Conservation (phyloP, 306 rosid genomes). For the Hippophae rhamnoides region DNA sequence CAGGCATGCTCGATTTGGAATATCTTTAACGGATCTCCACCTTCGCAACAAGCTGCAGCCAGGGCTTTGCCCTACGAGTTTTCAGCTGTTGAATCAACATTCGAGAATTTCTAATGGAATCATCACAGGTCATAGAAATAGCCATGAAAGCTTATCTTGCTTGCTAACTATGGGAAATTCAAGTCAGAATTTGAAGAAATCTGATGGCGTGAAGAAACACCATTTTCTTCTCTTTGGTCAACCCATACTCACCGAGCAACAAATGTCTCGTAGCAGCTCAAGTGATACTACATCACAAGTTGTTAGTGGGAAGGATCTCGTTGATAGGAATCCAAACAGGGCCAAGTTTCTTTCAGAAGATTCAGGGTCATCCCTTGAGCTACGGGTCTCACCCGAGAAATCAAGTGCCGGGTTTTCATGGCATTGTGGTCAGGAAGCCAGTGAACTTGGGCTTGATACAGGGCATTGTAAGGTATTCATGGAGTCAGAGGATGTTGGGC, state of each 20-base stretch:
- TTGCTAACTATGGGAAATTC: slow-evolving; percentile 66
- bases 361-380: slow-evolving; percentile 31
- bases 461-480: slow-evolving; percentile 92
- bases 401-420: slow-evolving; percentile 44
- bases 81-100: slow-evolving; percentile 35
- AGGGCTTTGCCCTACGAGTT: slow-evolving; percentile 54
- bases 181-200: slow-evolving; percentile 49
- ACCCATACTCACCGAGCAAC: slow-evolving; percentile 93
- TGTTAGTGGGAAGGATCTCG: slow-evolving; percentile 19
- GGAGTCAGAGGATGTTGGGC: slow-evolving; percentile 92
- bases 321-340: slow-evolving; percentile 26
- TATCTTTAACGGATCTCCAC: slow-evolving; percentile 74
- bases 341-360: slow-evolving; percentile 36
- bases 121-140: slow-evolving; percentile 28
- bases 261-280: slow-evolving; percentile 46
- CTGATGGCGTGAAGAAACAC: slow-evolving; percentile 61
- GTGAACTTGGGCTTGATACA: slow-evolving; percentile 42
- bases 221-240: slow-evolving; percentile 89
- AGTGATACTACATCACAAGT: slow-evolving; percentile 31
- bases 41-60: slow-evolving; percentile 53
- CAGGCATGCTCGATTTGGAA: slow-evolving; percentile 99
- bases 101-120: slow-evolving; percentile 37
- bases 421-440: slow-evolving; percentile 24
- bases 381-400: slow-evolving; percentile 39
- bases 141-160: slow-evolving; percentile 48